Evolutionary conservation across 2,329 filamentous ascomycete genomes (phyloP).

Genomic region (Trichoderma atrobrunneum): DNA sequence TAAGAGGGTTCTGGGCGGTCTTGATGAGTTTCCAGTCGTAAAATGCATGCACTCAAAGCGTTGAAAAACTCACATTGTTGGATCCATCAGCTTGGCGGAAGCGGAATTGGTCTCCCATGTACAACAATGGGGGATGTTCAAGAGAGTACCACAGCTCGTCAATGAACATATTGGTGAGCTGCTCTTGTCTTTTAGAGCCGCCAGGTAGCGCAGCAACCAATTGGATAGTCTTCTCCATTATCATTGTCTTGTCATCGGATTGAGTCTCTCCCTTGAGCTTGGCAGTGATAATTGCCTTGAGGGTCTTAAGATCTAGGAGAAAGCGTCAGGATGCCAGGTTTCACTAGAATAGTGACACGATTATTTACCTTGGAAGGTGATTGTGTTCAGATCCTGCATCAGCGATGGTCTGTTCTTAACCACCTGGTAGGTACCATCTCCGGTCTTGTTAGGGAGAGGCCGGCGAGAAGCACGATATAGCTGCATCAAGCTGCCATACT

Average conservation of each 20-base stretch:
- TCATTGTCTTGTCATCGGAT: conserved; percentile 71
- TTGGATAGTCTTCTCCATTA: conserved; percentile 72
- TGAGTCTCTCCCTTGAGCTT: conserved; percentile 62
- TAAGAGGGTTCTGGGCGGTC: conserved; percentile 54
- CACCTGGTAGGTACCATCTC: conserved; percentile 58
- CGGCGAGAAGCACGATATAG: conserved; percentile 49
- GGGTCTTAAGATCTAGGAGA: conserved; percentile 57
- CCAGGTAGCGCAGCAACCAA: conserved; percentile 64
- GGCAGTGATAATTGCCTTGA: conserved; percentile 57
- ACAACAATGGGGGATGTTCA: conserved; percentile 69
- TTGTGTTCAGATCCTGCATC: conserved; percentile 54
- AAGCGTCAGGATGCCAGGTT: conserved; percentile 21
- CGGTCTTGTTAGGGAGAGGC: conserved; percentile 62
- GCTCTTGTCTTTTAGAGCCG: conserved; percentile 57
- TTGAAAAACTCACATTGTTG: conserved; percentile 50
- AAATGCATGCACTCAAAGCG: neutral
- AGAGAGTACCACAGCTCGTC: conserved; percentile 68
- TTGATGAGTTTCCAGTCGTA: neutral
- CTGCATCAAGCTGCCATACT: conserved; percentile 30
- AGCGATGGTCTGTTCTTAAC: conserved; percentile 50
- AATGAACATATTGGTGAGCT: conserved; percentile 66
- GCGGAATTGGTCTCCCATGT: conserved; percentile 58
- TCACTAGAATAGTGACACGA: neutral
- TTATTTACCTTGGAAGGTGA: conserved; percentile 46
- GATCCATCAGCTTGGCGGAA: conserved; percentile 71